Base-by-base conservation (phyloP, 1,284 basidiomycete species). In the Phylloporus sp. region DNA sequence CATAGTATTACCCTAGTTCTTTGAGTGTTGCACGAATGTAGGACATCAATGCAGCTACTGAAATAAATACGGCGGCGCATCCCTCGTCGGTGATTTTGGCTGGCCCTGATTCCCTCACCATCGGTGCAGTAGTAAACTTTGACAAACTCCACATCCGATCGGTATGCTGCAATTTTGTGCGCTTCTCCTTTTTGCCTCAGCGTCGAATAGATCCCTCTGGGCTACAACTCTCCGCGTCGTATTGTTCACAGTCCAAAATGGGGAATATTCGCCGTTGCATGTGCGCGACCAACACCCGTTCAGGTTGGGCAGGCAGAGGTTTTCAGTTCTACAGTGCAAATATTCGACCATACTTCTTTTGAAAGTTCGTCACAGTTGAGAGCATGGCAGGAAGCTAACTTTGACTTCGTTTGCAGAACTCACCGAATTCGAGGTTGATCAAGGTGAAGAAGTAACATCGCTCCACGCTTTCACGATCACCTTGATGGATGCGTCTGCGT, bases 81-180 rank as follows among this genome's bases (percentile, higher is more conserved):
- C 80, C 81, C 14, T 83, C 85, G 4, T 88, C 88, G 5, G 76
- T 94, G 11, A 76, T 92, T 17, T 77, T 94, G 25, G 88, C 89
- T 3, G 86, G 88, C 3, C 73, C 83, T 0, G 83, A 84, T 6
- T 84, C 87, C 1, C 78, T 96, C 14, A 79, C 87, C 59, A 86
- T 96, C 56, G 92, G 92, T 15, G 83, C 82, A 23, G 83, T 95
- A 20, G 82, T 83, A n/a, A 88, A 91, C 66, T 82, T 95, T 15
- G 91, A 94, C 74, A 94, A 94, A 81, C 85, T 95, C 77, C 93
- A 96, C 71, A 90, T 96, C 49, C 88, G 91, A 69, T 88, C 93
- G 41, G 92, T 95, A 76, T 68, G 87, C 76, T 45, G 25, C n/a
- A 29, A 47, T 25, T 66, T 52, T 65, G 61, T 37, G 25, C 10